Evolutionary conservation across 2,329 filamentous ascomycete genomes (phyloP).

Genomic region (Colletotrichum neosansevieriae): DNA sequence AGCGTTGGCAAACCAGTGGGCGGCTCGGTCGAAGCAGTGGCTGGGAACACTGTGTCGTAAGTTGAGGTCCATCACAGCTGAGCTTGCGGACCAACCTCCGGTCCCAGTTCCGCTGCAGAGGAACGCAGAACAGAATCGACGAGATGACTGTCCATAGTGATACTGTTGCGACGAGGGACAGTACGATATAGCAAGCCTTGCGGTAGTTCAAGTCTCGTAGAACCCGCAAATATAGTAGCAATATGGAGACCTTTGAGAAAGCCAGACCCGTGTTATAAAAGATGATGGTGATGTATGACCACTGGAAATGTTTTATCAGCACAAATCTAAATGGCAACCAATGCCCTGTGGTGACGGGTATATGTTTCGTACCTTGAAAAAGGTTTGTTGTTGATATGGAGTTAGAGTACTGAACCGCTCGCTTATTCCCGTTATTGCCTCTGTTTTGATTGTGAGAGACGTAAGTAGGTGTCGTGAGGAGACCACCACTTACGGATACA

Average conservation of each 20-base stretch:
- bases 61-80: no score
- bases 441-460: not conserved
- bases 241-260: conserved; percentile 45
- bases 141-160: conserved; percentile 38
- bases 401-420: conserved; percentile 4
- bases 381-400: conserved; percentile 23
- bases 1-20: conserved; percentile 40
- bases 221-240: conserved; percentile 45
- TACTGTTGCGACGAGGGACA: conserved; percentile 41
- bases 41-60: not conserved
- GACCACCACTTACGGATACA: conserved; percentile 25
- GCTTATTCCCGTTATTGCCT: conserved; percentile 14
- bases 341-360: no score
- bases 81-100: not conserved
- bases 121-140: conserved; percentile 43
- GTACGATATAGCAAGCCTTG: conserved; percentile 35
- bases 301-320: not conserved
- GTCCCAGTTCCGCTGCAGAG: conserved; percentile 42
- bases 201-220: conserved; percentile 44
- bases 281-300: conserved; percentile 41
- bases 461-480: no score
- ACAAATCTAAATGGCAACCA: no score
- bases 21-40: not conserved
- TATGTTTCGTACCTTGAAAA: conserved; percentile 20
- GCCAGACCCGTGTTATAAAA: conserved; percentile 43